A percentile compares a stretch with the other conserved stretches of the same genome.
phyloP scores from a whole-genome alignment of 139 green algal species.

The Desmodesmus armatus region DNA sequence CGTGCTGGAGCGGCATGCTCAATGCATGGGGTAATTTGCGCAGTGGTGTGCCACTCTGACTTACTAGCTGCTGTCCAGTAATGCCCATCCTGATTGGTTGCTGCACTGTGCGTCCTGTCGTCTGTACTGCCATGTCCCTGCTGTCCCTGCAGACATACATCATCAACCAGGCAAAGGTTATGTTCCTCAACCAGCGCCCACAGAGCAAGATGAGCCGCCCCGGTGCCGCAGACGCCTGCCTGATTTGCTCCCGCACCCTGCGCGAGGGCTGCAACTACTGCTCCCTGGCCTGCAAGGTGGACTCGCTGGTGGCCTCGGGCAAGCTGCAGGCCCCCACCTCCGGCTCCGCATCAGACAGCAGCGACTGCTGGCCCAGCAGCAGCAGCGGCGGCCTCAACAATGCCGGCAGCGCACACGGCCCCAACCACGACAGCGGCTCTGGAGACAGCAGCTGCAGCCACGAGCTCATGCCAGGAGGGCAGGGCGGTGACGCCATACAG shows the following conservation, averaged over 20 bases:
- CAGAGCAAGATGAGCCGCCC: constrained; percentile 51
- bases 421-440: background rate
- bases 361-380: background rate
- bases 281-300: constrained; percentile 58
- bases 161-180: constrained; percentile 74
- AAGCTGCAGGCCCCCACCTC: constrained; percentile 21
- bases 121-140: background rate
- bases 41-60: too few species aligned
- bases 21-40: too few species aligned
- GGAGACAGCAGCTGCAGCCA: background rate
- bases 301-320: background rate
- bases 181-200: constrained; percentile 67
- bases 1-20: too few species aligned
- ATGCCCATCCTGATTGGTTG: too few species aligned
- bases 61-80: too few species aligned
- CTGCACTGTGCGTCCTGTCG: too few species aligned
- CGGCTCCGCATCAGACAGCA: background rate
- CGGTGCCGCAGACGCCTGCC: constrained; percentile 49
- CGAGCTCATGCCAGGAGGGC: background rate
- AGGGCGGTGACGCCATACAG: background rate
- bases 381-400: background rate
- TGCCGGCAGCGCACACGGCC: background rate
- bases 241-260: constrained; percentile 54
- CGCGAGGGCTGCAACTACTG: constrained; percentile 62
- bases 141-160: constrained; percentile 65